phyloP scores from a whole-genome alignment of 441 rosid species.

The Brassica balearica region DNA sequence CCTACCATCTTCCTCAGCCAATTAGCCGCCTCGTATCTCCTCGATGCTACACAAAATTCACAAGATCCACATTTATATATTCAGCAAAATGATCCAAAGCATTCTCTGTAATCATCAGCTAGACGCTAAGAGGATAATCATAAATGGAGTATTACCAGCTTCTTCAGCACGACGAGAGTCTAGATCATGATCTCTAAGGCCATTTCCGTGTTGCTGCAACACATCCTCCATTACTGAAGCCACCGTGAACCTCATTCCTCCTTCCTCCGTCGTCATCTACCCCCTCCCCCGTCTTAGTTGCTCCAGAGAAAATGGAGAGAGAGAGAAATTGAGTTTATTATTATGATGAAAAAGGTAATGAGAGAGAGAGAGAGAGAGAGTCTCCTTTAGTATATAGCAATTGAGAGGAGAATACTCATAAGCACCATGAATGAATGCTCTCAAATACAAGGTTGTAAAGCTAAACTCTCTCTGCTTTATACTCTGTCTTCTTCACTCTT shows the following conservation, averaged over 20 bases:
- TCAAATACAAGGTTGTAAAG: slow-evolving; percentile 48
- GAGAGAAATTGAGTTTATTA: background rate
- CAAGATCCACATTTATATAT: slow-evolving; percentile 1
- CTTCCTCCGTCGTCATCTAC: slow-evolving; percentile 58
- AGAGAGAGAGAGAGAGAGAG: slow-evolving; percentile 25
- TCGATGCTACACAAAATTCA: slow-evolving; percentile 53
- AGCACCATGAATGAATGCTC: slow-evolving; percentile 38
- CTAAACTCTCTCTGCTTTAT: slow-evolving; percentile 41
- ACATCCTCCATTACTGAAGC: slow-evolving; percentile 89
- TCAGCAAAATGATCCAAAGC: too few species aligned
- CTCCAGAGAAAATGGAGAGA: background rate
- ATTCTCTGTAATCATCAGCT: too few species aligned
- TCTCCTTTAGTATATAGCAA: slow-evolving; percentile 1
- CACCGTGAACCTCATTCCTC: slow-evolving; percentile 65
- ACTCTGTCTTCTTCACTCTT: slow-evolving; percentile 45
- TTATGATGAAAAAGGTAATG: background rate
- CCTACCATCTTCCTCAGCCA: slow-evolving; percentile 90
- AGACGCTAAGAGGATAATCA: background rate
- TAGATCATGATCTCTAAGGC: slow-evolving; percentile 66
- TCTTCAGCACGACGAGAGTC: slow-evolving; percentile 82
- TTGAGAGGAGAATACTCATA: slow-evolving; percentile 35
- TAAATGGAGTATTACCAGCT: slow-evolving; percentile 55
- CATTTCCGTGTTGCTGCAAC: slow-evolving; percentile 76
- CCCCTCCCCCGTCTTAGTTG: slow-evolving; percentile 44
- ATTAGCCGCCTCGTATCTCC: slow-evolving; percentile 86